Percentiles rank a stretch among this genome's conserved stretches.
phyloP scores from a whole-genome alignment of 345 rosid species.

The Noccaea caerulescens region DNA sequence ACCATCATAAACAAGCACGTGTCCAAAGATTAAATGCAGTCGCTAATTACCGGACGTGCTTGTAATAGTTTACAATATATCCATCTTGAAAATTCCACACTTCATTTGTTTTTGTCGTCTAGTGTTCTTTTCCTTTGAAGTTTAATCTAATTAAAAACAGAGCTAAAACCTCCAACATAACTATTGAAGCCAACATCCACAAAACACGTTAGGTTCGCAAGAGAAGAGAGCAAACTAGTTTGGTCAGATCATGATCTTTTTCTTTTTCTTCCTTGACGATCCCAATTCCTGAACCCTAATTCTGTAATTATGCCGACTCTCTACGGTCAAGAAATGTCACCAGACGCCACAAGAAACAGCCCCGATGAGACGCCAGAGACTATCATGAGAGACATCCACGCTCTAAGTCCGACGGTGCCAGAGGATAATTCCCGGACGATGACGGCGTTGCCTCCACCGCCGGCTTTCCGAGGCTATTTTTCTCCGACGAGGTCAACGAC shows the following conservation, averaged over 20 bases:
- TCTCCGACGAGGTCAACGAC: slow-evolving; percentile 49
- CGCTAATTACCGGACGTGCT: slow-evolving; percentile 16
- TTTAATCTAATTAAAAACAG: slow-evolving; percentile 14
- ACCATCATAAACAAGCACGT: slow-evolving; percentile 23
- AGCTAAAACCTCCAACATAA: slow-evolving; percentile 20
- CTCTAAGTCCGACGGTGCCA: slow-evolving; percentile 50
- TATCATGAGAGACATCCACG: slow-evolving; percentile 74
- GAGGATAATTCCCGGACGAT: background rate
- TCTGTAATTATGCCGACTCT: slow-evolving; percentile 29
- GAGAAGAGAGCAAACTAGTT: slow-evolving; percentile 10
- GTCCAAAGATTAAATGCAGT: slow-evolving; percentile 21
- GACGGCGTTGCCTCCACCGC: slow-evolving; percentile 51
- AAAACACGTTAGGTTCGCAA: too few species aligned
- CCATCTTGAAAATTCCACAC: slow-evolving; percentile 32
- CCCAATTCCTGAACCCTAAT: slow-evolving; percentile 20
- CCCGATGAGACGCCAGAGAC: slow-evolving; percentile 34
- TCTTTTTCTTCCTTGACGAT: slow-evolving; percentile 29
- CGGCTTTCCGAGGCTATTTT: slow-evolving; percentile 50
- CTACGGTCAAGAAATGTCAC: slow-evolving; percentile 16
- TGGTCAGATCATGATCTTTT: slow-evolving; percentile 15
- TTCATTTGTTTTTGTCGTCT: slow-evolving; percentile 20
- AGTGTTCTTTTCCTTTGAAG: background rate
- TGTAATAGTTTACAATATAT: slow-evolving; percentile 15
- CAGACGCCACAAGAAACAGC: background rate
- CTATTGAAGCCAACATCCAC: too few species aligned